Conservation (phyloP, 305 asterid genomes). For the Rubia peregrina region DNA sequence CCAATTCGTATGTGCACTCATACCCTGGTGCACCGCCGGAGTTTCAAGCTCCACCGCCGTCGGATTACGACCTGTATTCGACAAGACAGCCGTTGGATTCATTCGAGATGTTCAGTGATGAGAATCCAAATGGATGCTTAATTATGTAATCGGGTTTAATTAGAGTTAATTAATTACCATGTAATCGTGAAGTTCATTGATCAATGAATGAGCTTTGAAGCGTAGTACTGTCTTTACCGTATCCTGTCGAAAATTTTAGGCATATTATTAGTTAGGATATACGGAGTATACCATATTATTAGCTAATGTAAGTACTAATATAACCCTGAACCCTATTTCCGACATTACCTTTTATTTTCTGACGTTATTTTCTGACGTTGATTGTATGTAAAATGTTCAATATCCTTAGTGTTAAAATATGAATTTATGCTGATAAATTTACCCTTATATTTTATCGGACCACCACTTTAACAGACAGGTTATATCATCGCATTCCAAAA, state of each 20-base stretch:
- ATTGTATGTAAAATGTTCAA: too few relatives aligned
- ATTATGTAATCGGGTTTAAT: slow-evolving; percentile 35
- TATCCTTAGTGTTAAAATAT: too few relatives aligned
- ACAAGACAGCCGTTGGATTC: slow-evolving; percentile 63
- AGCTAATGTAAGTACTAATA: too few relatives aligned
- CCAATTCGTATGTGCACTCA: slow-evolving; percentile 39
- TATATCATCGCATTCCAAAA: too few relatives aligned
- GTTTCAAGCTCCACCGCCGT: slow-evolving; percentile 29
- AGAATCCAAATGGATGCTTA: slow-evolving; percentile 69
- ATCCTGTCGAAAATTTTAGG: background rate
- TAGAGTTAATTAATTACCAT: background rate
- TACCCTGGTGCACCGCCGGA: slow-evolving; percentile 27
- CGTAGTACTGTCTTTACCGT: background rate
- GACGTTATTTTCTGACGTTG: too few relatives aligned
- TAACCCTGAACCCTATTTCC: too few relatives aligned
- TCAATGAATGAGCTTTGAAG: background rate
- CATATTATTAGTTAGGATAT: background rate
- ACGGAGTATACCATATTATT: too few relatives aligned
- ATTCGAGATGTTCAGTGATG: slow-evolving; percentile 70
- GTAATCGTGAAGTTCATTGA: background rate
- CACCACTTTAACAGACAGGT: too few relatives aligned
- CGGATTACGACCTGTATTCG: slow-evolving; percentile 25
- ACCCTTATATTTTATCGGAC: too few relatives aligned
- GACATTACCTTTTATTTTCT: too few relatives aligned
- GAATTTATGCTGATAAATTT: too few relatives aligned